These are phyloP conservation scores for Mucor ambiguus DNA, from an alignment of 371 early-diverging fungal genomes.

Conservation along the genomic window DNA sequence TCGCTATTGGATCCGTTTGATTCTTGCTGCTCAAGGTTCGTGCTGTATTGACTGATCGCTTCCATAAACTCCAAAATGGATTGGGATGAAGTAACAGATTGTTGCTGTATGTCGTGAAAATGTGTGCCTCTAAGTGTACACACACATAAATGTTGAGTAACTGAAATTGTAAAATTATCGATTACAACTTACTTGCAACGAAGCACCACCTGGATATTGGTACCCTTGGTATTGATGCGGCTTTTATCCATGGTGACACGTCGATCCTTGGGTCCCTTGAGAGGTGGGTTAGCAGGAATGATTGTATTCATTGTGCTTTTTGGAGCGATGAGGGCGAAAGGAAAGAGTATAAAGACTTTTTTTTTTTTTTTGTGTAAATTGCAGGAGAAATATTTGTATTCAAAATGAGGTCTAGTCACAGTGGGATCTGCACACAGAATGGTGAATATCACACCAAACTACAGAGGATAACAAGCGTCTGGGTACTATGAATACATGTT, in stretches of 20 bases:
- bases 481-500: background rate
- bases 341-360: background rate
- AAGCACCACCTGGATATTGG: constrained; percentile 68
- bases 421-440: too few species aligned
- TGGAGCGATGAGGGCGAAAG: background rate
- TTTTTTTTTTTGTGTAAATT: background rate
- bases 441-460: too few species aligned
- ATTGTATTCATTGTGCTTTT: background rate
- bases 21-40: background rate
- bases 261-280: background rate
- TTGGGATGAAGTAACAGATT: background rate
- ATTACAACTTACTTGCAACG: constrained; percentile 61
- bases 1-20: background rate
- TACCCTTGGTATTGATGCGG: background rate
- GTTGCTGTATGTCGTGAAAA: background rate
- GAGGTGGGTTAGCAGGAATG: background rate
- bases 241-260: background rate
- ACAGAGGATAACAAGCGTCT: too few species aligned
- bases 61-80: background rate
- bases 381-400: too few species aligned
- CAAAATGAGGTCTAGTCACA: too few species aligned
- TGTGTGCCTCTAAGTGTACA: background rate
- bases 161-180: background rate
- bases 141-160: background rate
- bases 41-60: background rate